Evolutionary conservation across 2,329 filamentous ascomycete species (phyloP).

Genomic region (Microsporum audouinii): DNA sequence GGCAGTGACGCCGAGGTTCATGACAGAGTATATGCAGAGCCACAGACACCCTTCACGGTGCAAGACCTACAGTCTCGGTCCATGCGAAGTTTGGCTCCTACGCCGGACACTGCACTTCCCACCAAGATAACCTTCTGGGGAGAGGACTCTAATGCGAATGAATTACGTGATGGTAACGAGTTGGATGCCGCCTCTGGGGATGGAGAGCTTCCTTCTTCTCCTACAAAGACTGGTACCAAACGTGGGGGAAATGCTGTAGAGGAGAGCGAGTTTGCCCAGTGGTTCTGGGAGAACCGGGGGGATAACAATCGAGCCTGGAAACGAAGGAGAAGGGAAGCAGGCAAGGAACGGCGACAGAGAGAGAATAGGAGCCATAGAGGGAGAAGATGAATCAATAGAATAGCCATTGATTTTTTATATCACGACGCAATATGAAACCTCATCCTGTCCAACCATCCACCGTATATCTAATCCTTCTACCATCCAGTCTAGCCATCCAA

Average conservation of each 20-base stretch:
- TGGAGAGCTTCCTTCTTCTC: slow-evolving; percentile 16
- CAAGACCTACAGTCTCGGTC: slow-evolving; percentile 57
- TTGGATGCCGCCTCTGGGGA: slow-evolving; percentile 14
- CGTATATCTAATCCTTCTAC: background rate
- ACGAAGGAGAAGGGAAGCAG: slow-evolving; percentile 46
- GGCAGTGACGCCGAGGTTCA: slow-evolving; percentile 40
- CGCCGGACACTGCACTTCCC: slow-evolving; percentile 80
- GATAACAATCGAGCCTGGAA: slow-evolving; percentile 43
- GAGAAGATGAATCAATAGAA: slow-evolving; percentile 1
- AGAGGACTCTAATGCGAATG: slow-evolving; percentile 14
- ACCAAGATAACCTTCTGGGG: slow-evolving; percentile 29
- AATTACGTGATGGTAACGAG: slow-evolving; percentile 12
- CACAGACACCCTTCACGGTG: slow-evolving; percentile 73
- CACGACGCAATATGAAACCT: background rate
- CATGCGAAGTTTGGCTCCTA: slow-evolving; percentile 80
- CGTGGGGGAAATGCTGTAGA: slow-evolving; percentile 21
- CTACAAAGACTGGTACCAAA: slow-evolving; percentile 11
- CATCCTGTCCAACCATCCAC: background rate
- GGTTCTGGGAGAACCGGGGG: slow-evolving; percentile 47
- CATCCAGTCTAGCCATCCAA: background rate
- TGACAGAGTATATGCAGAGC: slow-evolving; percentile 32
- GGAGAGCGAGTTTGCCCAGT: slow-evolving; percentile 50
- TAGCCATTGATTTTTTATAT: background rate
- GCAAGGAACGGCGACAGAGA: slow-evolving; percentile 49
- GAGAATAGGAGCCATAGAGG: slow-evolving; percentile 45